A percentile compares a stretch with the other conserved stretches of the same genome.
Evolutionary conservation across 1,139 yeast genomes (phyloP).

Genomic region (Lodderomyces oxycetoniae): DNA sequence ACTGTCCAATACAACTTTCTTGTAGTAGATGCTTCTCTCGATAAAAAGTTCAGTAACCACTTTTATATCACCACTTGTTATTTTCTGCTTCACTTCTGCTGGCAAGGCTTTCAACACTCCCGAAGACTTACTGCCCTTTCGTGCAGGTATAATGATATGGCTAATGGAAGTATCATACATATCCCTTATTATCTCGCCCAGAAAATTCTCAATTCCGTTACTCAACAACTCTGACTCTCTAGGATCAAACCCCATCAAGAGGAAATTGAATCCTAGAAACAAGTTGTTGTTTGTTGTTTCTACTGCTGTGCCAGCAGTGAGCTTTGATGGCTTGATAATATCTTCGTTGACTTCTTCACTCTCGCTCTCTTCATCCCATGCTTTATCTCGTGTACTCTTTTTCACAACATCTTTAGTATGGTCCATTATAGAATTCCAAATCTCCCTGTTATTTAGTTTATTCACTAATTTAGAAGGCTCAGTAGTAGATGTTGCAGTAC

Average conservation of each 20-base stretch:
- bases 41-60: constrained; percentile 79
- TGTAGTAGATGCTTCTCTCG: constrained; percentile 70
- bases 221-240: constrained; percentile 29
- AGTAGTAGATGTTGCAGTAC: constrained; percentile 5
- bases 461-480: constrained; percentile 4
- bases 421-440: constrained; percentile 53
- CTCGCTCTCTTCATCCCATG: constrained; percentile 27
- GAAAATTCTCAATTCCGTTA: constrained; percentile 37
- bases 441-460: constrained; percentile 20
- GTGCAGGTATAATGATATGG: constrained; percentile 41
- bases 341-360: constrained; percentile 8
- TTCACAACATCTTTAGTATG: constrained; percentile 16
- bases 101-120: constrained; percentile 26
- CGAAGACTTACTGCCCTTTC: constrained; percentile 25
- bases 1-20: constrained; percentile 49
- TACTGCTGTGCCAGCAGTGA: not conserved
- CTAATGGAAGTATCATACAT: constrained; percentile 24
- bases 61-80: constrained; percentile 22
- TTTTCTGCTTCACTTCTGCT: constrained; percentile 17
- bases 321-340: not conserved
- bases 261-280: constrained; percentile 34
- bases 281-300: constrained; percentile 16
- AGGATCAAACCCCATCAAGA: constrained; percentile 35
- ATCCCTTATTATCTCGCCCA: constrained; percentile 33
- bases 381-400: constrained; percentile 16